A percentile compares a stretch with the other conserved stretches of the same genome.
These are phyloP conservation scores for Trichoderma koningiopsis DNA, from an alignment of 2,329 filamentous ascomycete genomes.

Conservation along the genomic window DNA sequence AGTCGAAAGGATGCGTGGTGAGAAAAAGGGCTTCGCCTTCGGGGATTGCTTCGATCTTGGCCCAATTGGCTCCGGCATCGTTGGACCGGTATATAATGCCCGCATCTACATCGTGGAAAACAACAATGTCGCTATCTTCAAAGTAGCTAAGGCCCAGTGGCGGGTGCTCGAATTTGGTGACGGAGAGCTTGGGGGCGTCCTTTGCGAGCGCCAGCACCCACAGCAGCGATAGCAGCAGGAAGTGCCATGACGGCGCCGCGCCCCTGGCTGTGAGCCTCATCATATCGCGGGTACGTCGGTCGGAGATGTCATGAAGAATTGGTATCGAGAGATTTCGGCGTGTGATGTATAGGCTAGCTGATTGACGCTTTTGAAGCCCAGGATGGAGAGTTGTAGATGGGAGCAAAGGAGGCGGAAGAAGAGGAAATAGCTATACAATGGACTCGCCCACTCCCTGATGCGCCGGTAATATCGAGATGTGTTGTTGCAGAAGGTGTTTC, in stretches of 20 bases:
- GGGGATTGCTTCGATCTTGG: conserved; percentile 63
- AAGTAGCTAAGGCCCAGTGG: conserved; percentile 83
- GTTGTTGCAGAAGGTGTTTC: conserved; percentile 9
- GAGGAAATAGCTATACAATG: background rate
- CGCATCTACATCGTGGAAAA: conserved; percentile 69
- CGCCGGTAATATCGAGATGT: background rate
- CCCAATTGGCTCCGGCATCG: conserved; percentile 81
- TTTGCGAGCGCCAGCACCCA: conserved; percentile 53
- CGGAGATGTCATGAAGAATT: conserved; percentile 49
- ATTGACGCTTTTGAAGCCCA: background rate
- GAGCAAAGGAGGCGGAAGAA: background rate
- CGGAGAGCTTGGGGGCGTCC: conserved; percentile 66
- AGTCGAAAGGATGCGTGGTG: conserved; percentile 76
- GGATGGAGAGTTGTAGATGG: background rate
- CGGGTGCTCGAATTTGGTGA: conserved; percentile 65
- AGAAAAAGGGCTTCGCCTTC: conserved; percentile 65
- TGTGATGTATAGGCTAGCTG: background rate
- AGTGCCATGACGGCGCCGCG: conserved; percentile 49
- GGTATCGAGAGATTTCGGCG: conserved; percentile 3
- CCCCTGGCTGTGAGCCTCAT: conserved; percentile 58
- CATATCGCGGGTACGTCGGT: conserved; percentile 43
- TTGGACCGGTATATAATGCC: conserved; percentile 74
- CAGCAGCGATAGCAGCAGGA: conserved; percentile 54
- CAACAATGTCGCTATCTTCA: conserved; percentile 78
- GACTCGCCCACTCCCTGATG: background rate